Evolutionary conservation across 805 yeast genomes (phyloP), one percentile per base, ranked within the genome.

Genomic region (Debaryomyces castellii): DNA sequence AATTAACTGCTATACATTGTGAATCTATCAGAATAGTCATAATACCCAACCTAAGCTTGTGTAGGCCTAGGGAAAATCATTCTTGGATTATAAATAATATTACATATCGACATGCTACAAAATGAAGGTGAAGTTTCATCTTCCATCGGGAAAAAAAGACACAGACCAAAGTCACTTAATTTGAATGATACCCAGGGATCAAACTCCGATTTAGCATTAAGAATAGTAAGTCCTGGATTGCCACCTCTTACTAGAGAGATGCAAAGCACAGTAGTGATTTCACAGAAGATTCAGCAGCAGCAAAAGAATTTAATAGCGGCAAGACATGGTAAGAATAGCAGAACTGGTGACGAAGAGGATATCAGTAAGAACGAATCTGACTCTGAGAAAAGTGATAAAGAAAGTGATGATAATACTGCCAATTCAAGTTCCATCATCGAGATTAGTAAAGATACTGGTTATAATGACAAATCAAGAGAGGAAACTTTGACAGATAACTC

Each of bases 191-290:
- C n/a, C 6, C 20, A 33, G 3, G 45, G 41, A 2, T 23, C 46
- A 11, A 54, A 58, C 41, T 45, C 60, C 11, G 63, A 64, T 39
- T 50, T 63, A 23, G 71, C 71, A 4, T 48, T 66, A 27, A 52
- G 71, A 20, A 60, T 66, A 16, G 71, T 66, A 5, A 55, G 63
- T 44, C 71, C 71, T 9, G 71, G 71, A 1, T 51, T 65, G 21
- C 68, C 69, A 1, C 55, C 58, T 8, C 48, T 65, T 28, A 59
- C 48, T 48, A 58, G 57, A 27, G 69, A 65, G 43, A 66, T 66
- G 71, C 60, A 55, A 40, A 43, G 56, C 24, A 66, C 72, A 6
- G 60, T 67, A 41, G 57, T 58, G 47, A 47, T 63, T 4, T 61
- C 67, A 18, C 67, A 64, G 43, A 53, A 60, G 39, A 67, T 67